Evolutionary conservation across 2,329 filamentous ascomycete genomes (phyloP), one percentile per base, ranked within the genome.

Genomic region (Fusarium compactum): DNA sequence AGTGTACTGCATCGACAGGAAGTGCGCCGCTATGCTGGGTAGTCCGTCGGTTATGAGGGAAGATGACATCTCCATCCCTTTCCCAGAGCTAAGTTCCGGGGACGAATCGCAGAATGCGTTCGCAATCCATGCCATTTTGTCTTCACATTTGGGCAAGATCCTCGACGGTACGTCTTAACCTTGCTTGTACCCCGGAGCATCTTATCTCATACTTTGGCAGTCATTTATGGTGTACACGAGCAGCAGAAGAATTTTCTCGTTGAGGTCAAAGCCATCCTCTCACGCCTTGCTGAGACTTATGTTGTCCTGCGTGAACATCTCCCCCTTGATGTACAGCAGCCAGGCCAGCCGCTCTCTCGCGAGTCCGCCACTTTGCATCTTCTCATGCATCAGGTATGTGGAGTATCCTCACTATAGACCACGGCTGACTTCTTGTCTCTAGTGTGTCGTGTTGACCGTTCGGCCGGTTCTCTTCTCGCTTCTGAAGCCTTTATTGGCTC

Each of bases 1-100:
- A 12, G 61, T 71, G 6, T 73, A 72, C 40, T 73, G 70, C 12
- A 72, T 73, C 8, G 70, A 73, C 14, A 64, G 70, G 10, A 72
- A 72, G 24, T 70, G 63, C 20, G 67, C 70, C 16, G 56, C 59
- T 9, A 65, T 72, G 66, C 25, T 72, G 6, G 69, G 69, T 2
- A 72, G 57, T 24, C 69, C 58, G 1, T 72, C 67, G 2, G 47
- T 68, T 9, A 72, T 70, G 63, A 58, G 59, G 38, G 70, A 70
- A 12, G 57, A 68, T 2, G 66, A 72, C 12, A 66, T 72, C 16
- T 70, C 69, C 5, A 72, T 72, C 11, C 70, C 69, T 20, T 67
- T 72, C 18, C 70, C 70, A 4, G 24, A 7, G 6, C 43, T 61
- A 1, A 72, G 29, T 8, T 18, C 46, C 2, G 60, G 55, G 8